These are phyloP conservation scores for Sarcocystis neurona DNA, from an alignment of 169 alveolate genomes.

Conservation along the genomic window DNA sequence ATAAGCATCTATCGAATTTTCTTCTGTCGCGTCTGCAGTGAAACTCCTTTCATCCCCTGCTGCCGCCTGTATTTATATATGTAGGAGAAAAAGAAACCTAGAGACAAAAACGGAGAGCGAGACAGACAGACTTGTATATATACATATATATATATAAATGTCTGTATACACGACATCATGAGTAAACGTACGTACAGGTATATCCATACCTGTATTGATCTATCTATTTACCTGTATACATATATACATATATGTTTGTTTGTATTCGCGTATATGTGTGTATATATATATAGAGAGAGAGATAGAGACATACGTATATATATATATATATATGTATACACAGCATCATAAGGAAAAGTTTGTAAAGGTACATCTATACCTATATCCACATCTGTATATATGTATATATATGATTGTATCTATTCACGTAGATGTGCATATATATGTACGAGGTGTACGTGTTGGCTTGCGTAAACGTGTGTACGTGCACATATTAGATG, in stretches of 20 bases:
- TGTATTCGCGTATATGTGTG: not conserved
- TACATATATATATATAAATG: not conserved
- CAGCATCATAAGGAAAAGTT: too few species aligned
- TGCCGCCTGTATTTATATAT: not conserved
- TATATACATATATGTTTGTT: not conserved
- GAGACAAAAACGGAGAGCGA: not conserved
- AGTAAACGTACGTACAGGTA: too few species aligned
- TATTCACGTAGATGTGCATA: not conserved
- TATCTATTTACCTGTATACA: not conserved
- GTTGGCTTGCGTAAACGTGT: too few species aligned
- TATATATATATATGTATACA: too few species aligned
- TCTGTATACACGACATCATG: too few species aligned
- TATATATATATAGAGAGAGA: not conserved
- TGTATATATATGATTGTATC: not conserved
- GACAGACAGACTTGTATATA: not conserved
- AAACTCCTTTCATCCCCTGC: not conserved
- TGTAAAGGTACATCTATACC: not conserved
- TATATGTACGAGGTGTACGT: too few species aligned
- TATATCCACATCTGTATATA: not conserved
- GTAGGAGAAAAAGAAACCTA: conserved; percentile 24
- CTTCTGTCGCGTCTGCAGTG: too few species aligned
- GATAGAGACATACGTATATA: not conserved
- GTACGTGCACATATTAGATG: too few species aligned
- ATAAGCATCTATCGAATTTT: too few species aligned
- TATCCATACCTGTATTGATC: not conserved